Conservation (phyloP, 805 yeast species). For the Spencermartinsiella europaea region DNA sequence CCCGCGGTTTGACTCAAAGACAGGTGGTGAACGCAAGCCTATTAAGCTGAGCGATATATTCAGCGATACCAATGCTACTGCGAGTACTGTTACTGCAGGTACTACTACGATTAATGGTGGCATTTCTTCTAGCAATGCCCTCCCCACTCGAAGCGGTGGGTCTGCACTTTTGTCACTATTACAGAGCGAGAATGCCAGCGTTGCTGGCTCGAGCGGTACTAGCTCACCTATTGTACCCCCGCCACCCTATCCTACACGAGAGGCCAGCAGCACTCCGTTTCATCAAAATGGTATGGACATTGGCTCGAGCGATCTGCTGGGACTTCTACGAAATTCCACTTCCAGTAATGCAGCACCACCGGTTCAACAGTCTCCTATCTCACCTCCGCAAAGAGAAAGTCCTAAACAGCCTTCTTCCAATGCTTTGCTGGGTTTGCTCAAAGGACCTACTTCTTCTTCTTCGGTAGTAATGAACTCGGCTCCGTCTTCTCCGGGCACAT, state of each 20-base stretch:
- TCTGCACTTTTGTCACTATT: not conserved
- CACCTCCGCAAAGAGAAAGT: not conserved
- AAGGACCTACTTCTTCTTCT: not conserved
- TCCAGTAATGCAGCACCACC: too few species aligned
- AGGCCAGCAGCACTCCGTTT: not conserved
- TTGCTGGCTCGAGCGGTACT: not conserved
- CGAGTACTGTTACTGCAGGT: too few species aligned
- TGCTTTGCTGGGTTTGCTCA: not conserved
- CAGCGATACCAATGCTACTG: not conserved
- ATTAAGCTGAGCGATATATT: slow-evolving; percentile 10
- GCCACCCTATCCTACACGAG: not conserved
- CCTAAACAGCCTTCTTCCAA: not conserved
- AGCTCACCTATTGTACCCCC: too few species aligned
- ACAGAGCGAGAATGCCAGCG: not conserved
- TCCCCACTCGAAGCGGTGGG: not conserved
- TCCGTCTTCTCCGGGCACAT: not conserved
- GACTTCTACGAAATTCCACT: too few species aligned
- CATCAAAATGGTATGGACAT: too few species aligned
- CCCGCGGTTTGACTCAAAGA: slow-evolving; percentile 9
- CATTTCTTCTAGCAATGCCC: not conserved
- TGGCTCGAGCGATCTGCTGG: too few species aligned
- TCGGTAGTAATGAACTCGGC: not conserved
- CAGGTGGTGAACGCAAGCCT: slow-evolving; percentile 4
- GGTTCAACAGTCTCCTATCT: not conserved
- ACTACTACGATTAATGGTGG: too few species aligned